Percentiles rank a stretch among this genome's conserved stretches.
These are phyloP conservation scores for Oryza meridionalis DNA, from an alignment of 176 grass and related monocot genomes.

Conservation along the genomic window DNA sequence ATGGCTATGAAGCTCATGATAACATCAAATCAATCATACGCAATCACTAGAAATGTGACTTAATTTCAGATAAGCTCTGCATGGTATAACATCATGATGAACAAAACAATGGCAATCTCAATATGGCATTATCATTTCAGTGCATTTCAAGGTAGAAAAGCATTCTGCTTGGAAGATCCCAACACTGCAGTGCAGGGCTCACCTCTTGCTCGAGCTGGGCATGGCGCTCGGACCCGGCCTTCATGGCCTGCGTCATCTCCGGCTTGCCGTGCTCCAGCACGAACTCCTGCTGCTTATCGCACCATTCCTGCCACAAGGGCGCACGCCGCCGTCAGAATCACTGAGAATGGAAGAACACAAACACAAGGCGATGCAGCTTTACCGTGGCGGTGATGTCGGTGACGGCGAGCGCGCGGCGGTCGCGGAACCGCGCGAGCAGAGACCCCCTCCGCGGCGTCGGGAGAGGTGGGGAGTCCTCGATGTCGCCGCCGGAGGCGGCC, in stretches of 20 bases:
- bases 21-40: neutral
- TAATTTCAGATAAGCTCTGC: neutral
- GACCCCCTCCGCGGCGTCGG: conserved; percentile 32
- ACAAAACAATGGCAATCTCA: neutral
- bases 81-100: neutral
- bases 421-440: conserved; percentile 55
- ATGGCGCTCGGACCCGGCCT: conserved; percentile 76
- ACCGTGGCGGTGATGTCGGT: conserved; percentile 84
- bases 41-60: too few species aligned
- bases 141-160: neutral
- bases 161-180: neutral
- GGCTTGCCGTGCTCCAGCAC: conserved; percentile 62
- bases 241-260: conserved; percentile 75
- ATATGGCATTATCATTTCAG: neutral
- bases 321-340: neutral
- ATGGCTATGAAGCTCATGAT: neutral
- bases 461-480: conserved; percentile 60
- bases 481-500: conserved; percentile 44
- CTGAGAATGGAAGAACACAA: neutral
- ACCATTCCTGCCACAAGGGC: conserved; percentile 69
- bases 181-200: conserved; percentile 4
- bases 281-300: conserved; percentile 95
- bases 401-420: conserved; percentile 60
- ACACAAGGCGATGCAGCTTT: neutral
- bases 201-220: conserved; percentile 91